Percentiles rank a stretch among this genome's conserved stretches.
Conservation (phyloP, 352 stramenopile species). For the Globisporangium carolinianum region DNA sequence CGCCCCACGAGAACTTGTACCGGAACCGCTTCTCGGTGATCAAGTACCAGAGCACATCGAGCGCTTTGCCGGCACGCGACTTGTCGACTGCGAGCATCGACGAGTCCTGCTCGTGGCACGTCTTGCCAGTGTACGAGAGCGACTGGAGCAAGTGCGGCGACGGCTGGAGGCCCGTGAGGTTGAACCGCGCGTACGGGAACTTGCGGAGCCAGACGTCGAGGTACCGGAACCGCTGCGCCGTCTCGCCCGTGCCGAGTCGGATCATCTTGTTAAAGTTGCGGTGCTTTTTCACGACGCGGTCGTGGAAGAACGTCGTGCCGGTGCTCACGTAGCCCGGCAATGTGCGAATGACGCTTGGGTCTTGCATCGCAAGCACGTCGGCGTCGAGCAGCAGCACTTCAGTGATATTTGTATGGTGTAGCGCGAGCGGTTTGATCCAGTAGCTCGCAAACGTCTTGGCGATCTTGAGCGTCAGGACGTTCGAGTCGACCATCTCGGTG, state of each 20-base stretch:
- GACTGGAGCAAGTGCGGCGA: slow-evolving; percentile 28
- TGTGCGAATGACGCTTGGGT: slow-evolving; percentile 33
- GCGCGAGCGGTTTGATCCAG: slow-evolving; percentile 57
- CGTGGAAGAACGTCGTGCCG: slow-evolving; percentile 66
- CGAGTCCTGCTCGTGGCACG: slow-evolving; percentile 62
- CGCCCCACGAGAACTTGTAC: slow-evolving; percentile 57
- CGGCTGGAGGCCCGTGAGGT: slow-evolving; percentile 18
- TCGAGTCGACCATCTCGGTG: slow-evolving; percentile 14
- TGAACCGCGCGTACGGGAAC: slow-evolving; percentile 52
- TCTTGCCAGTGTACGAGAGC: slow-evolving; percentile 32
- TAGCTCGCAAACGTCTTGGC: slow-evolving; percentile 33
- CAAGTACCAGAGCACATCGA: slow-evolving; percentile 62
- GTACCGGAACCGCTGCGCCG: slow-evolving; percentile 27
- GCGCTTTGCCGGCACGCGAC: slow-evolving; percentile 25
- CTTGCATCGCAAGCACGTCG: slow-evolving; percentile 31
- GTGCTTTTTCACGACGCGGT: slow-evolving; percentile 48
- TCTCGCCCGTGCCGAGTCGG: slow-evolving; percentile 15
- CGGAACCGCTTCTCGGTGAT: slow-evolving; percentile 60
- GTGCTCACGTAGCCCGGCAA: slow-evolving; percentile 35
- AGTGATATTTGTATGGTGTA: slow-evolving; percentile 36
- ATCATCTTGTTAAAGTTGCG: slow-evolving; percentile 49
- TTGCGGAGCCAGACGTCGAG: slow-evolving; percentile 44
- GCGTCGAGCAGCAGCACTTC: slow-evolving; percentile 48
- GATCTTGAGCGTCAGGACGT: slow-evolving; percentile 25
- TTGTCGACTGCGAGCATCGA: slow-evolving; percentile 73